Conservation (phyloP, 2,329 filamentous ascomycete species). For the Neopestalotiopsis sp. region DNA sequence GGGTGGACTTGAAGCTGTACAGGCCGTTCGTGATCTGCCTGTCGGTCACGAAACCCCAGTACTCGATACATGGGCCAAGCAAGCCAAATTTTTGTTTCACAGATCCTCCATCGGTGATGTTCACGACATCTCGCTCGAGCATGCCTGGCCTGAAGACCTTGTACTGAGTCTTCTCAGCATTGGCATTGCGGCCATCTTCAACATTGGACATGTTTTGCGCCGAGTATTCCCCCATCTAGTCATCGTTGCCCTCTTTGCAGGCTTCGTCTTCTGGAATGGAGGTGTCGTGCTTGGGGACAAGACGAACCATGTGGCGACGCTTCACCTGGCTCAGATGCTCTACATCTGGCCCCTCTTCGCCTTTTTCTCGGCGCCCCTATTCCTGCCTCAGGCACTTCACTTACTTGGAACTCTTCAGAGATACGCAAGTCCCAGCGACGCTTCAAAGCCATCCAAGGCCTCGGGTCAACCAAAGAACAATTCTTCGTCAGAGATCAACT, state of each 20-base stretch:
- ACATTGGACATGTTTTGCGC: conserved; percentile 50
- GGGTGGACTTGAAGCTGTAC: conserved; percentile 64
- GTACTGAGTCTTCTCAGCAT: conserved; percentile 68
- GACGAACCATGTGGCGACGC: conserved; percentile 86
- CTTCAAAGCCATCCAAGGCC: neutral
- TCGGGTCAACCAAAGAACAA: neutral
- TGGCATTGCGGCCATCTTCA: conserved; percentile 58
- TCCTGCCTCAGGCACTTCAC: conserved; percentile 59
- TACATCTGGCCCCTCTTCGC: conserved; percentile 91
- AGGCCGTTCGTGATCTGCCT: conserved; percentile 53
- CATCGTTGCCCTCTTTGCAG: conserved; percentile 52
- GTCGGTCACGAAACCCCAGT: conserved; percentile 38
- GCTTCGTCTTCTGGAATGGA: conserved; percentile 85
- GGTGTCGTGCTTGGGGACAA: conserved; percentile 95
- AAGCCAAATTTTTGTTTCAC: conserved; percentile 45
- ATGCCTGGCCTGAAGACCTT: conserved; percentile 58
- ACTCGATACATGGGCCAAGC: conserved; percentile 38
- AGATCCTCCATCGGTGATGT: conserved; percentile 57
- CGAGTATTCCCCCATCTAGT: conserved; percentile 65
- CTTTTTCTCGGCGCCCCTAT: conserved; percentile 87
- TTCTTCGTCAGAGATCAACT: conserved; percentile 27
- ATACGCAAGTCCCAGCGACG: neutral
- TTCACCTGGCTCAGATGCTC: conserved; percentile 91
- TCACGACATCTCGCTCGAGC: conserved; percentile 58
- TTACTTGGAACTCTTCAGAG: conserved; percentile 24